Base-by-base conservation (phyloP, 78 protist genomes). In the Emiliania huxleyi region DNA sequence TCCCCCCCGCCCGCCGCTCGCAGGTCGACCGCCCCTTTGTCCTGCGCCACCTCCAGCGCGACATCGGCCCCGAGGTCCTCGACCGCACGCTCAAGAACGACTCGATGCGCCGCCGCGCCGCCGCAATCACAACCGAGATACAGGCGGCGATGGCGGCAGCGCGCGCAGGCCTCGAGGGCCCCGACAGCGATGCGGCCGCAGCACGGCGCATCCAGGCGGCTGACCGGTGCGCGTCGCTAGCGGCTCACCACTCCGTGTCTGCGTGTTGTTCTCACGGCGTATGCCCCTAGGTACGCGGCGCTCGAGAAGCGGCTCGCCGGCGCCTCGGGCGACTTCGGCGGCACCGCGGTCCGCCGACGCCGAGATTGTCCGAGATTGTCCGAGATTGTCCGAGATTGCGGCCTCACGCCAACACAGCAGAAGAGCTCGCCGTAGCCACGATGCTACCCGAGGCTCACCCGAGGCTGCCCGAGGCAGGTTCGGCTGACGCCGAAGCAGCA, bases 31-130 rank as follows among this genome's bases (percentile, higher is more conserved):
- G 48, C 29, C 37, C 73, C 69, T 87, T 87, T 38, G 91, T 87
- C 4, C 93, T 90, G 18, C 93, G 93, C 23, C 93, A 90, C 35
- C 69, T 90, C 29, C 26, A 12, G 11, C 73, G 75, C 42, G 92
- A 83, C 62, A 43, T 22, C 44, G 92, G 92, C 33, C 69, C 81
- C 25, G 92, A 89, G 84, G 92, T 88, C 49, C 90, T 48, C 40
- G 56, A 62, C n/a, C 1, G 12, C 43, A 89, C 92, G 52, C 92
- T 88, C 35, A 56, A 44, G n/a, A 48, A 77, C 38, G 79, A 88
- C 52, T 55, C 44, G 52, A 56, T 88, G 0, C 4, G 37, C 0
- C 91, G 91, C 23, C 43, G 26, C 52, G 26, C 81, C 4, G 91
- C 19, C n/a, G 81, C 79, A 6, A 37, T 88, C 38, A 5, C 18